phyloP scores from a whole-genome alignment of 306 rosid species.

The Benincasa hispida region DNA sequence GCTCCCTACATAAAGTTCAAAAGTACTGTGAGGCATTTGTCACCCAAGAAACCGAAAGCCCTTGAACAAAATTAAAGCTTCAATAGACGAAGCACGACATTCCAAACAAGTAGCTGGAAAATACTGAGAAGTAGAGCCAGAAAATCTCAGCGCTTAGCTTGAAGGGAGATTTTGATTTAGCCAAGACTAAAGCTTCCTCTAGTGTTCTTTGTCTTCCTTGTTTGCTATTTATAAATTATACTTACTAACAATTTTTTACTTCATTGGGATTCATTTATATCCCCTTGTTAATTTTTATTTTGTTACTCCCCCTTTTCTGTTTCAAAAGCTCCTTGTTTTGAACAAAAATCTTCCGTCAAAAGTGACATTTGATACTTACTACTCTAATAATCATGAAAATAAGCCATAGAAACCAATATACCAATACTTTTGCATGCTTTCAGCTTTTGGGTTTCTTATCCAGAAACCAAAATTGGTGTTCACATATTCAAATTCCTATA shows the following conservation, averaged over 20 bases:
- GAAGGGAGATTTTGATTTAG: background rate
- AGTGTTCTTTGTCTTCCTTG: background rate
- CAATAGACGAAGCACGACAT: background rate
- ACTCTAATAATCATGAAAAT: background rate
- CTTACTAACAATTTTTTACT: no score
- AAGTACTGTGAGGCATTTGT: background rate
- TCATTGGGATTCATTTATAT: background rate
- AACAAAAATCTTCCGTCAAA: background rate
- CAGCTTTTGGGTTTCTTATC: background rate
- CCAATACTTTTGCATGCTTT: background rate
- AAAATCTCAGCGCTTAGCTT: background rate
- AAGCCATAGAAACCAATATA: background rate
- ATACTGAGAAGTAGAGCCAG: background rate
- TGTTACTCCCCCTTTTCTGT: background rate
- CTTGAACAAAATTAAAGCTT: background rate
- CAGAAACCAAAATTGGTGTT: background rate
- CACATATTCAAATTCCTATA: background rate
- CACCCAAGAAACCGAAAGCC: background rate
- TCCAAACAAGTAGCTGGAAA: background rate
- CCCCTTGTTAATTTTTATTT: background rate
- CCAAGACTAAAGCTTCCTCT: background rate
- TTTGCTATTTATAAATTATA: no score
- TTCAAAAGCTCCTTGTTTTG: background rate
- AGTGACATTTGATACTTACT: background rate
- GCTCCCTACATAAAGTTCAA: conserved; percentile 41